These are phyloP conservation scores for Hysterium pulicare DNA, from an alignment of 2,329 filamentous ascomycete species.

Conservation along the genomic window DNA sequence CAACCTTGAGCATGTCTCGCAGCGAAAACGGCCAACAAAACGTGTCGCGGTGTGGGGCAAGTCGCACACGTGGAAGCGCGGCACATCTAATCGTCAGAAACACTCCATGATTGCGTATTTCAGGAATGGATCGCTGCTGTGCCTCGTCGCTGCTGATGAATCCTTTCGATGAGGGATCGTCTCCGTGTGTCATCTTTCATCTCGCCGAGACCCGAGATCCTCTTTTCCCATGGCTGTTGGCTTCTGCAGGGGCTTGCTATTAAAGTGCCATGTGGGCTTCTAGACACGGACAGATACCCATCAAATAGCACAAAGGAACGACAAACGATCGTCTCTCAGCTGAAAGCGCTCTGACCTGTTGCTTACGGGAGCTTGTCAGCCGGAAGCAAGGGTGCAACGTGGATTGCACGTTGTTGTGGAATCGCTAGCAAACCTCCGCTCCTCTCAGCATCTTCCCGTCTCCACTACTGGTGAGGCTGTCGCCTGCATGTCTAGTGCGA, in stretches of 20 bases:
- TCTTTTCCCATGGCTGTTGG: too few species aligned
- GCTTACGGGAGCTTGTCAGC: not conserved
- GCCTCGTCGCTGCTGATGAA: too few species aligned
- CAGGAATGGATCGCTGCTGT: too few species aligned
- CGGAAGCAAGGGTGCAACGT: conserved; percentile 33
- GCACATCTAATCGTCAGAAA: conserved; percentile 2
- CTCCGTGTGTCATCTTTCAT: not conserved
- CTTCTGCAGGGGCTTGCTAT: too few species aligned
- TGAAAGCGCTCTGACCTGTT: not conserved
- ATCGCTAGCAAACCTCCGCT: conserved; percentile 24
- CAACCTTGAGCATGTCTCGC: conserved; percentile 25
- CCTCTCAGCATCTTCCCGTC: too few species aligned
- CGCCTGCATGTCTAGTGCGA: too few species aligned
- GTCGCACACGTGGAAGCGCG: conserved; percentile 22
- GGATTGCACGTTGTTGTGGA: conserved; percentile 31
- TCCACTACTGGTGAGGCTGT: too few species aligned
- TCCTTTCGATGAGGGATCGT: not conserved
- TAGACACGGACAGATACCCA: too few species aligned
- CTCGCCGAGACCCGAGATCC: not conserved
- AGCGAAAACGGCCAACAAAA: conserved; percentile 17
- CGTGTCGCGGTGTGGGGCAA: conserved; percentile 14
- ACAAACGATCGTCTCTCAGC: too few species aligned
- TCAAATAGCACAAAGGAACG: too few species aligned
- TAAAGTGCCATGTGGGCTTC: too few species aligned
- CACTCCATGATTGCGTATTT: too few species aligned